A percentile compares a stretch with the other conserved stretches of the same genome.
Evolutionary conservation across 805 yeast genomes (phyloP).

Genomic region (Maudiozyma bulderi): DNA sequence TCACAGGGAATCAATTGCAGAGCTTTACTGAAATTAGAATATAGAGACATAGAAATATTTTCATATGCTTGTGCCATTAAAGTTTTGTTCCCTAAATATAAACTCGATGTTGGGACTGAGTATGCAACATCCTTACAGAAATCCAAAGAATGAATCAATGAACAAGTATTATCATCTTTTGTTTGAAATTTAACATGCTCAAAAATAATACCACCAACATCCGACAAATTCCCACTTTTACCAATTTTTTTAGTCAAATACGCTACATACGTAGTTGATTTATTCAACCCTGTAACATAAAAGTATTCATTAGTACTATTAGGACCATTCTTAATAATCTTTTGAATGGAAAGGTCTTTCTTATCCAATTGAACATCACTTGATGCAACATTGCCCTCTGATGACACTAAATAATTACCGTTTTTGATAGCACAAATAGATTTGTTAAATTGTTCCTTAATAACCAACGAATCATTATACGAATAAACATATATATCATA

Average conservation of each 20-base stretch:
- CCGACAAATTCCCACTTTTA: slow-evolving; percentile 19
- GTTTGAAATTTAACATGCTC: slow-evolving; percentile 49
- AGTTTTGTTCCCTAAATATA: slow-evolving; percentile 27
- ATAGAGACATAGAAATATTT: slow-evolving; percentile 44
- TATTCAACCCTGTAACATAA: slow-evolving; percentile 49
- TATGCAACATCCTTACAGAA: slow-evolving; percentile 81
- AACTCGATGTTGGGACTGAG: slow-evolving; percentile 57
- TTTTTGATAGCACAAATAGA: slow-evolving; percentile 67
- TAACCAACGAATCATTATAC: slow-evolving; percentile 29
- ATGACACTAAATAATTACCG: slow-evolving; percentile 34
- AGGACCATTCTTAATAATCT: slow-evolving; percentile 36
- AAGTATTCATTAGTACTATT: slow-evolving; percentile 51
- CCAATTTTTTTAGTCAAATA: slow-evolving; percentile 44
- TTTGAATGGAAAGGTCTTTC: slow-evolving; percentile 13
- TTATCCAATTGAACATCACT: slow-evolving; percentile 9
- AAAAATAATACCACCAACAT: slow-evolving; percentile 57
- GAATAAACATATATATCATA: slow-evolving; percentile 41
- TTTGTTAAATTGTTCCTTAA: slow-evolving; percentile 32
- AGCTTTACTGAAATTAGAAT: slow-evolving; percentile 61
- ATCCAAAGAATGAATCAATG: slow-evolving; percentile 59
- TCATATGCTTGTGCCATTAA: slow-evolving; percentile 49
- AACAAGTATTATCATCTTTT: slow-evolving; percentile 48
- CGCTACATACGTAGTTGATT: slow-evolving; percentile 54
- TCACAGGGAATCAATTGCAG: slow-evolving; percentile 72
- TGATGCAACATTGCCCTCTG: slow-evolving; percentile 12